Evolutionary conservation across 495 filamentous ascomycete species (phyloP).

Genomic region (Podospora fimiseda): DNA sequence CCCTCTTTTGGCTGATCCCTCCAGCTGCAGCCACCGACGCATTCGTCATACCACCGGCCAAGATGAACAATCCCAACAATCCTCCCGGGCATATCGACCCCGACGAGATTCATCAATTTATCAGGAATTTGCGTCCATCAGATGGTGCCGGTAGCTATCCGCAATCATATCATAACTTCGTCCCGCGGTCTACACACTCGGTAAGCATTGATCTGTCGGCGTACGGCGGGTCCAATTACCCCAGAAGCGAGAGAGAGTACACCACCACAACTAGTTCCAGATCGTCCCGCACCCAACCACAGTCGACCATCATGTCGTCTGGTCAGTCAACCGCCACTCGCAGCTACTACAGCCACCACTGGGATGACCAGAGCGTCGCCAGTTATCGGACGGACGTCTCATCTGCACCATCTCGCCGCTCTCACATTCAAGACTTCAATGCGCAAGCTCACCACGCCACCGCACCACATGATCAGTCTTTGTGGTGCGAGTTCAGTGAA

Average conservation of each 20-base stretch:
- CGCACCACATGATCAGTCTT: background rate
- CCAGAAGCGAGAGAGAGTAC: slow-evolving; percentile 2
- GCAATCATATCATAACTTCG: background rate
- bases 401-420: background rate
- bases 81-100: no score
- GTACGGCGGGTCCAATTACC: background rate
- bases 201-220: background rate
- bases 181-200: background rate
- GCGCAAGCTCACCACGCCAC: background rate
- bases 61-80: no score
- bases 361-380: background rate
- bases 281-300: no score
- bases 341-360: no score
- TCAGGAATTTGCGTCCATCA: background rate
- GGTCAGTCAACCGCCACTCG: no score
- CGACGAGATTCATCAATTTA: background rate
- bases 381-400: no score
- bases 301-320: no score
- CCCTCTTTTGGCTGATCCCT: background rate
- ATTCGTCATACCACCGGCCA: background rate
- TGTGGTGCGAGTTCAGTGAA: slow-evolving; percentile 39
- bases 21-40: background rate
- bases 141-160: background rate
- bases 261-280: no score
- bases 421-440: background rate